Evolutionary conservation across 192 early-diverging fungal species (phyloP), one percentile per base, ranked within the genome.

Genomic region (Backusella morwellensis): DNA sequence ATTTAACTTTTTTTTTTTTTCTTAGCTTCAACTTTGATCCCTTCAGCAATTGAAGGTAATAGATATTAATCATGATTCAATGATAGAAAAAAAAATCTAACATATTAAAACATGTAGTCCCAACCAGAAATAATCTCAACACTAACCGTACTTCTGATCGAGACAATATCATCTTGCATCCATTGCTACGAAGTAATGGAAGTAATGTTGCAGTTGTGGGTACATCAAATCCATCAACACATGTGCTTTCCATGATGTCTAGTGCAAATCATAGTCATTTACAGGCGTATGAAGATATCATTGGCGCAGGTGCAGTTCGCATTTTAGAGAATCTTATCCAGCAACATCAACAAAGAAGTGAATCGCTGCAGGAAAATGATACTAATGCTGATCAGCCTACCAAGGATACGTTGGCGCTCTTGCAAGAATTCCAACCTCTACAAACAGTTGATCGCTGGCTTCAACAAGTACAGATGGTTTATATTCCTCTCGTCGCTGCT

Each of bases 391-490:
- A 82, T 11, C 89, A 91, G 56, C 87, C 88, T 42, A 72, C 26
- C 6, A 72, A 72, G 23, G 70, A 72, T 47, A 35, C 70, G 21
- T 79, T 88, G 41, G 70, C 87, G 14, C 81, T 88, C 1, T 84
- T 95, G 36, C 93, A 95, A 54, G 84, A 86, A 12, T 95, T 91
- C 78, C 83, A 82, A 21, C 91, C 93, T 4, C 76, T 89, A 76
- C 87, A 88, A 32, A 93, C 93, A 0, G 77, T 84, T 2, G 93
- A 96, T 80, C 87, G 97, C 9, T 97, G 95, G 95, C 85, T 86
- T 44, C 94, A 98, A 80, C 96, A 97, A 82, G 91, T 89, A n/a
- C 86, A 90, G 8, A 88, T 97, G 87, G 83, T 95, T 82, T 95
- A 90, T 78, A 78, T 77, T 32, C 50, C 83, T n/a, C 85, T 87